Base-by-base conservation (phyloP, 306 rosid species). In the Vicia sativa region DNA sequence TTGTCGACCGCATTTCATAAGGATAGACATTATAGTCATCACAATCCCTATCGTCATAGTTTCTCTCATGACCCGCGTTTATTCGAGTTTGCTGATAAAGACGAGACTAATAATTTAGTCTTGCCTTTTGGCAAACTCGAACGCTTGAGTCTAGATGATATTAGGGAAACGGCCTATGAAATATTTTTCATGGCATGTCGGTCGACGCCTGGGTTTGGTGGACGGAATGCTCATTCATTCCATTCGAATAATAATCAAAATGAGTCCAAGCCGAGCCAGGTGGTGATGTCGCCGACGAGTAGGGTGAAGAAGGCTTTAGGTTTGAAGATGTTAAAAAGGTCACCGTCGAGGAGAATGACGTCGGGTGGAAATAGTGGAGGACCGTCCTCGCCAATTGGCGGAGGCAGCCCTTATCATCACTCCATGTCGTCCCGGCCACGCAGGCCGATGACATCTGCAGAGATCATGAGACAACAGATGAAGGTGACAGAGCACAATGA, bases 391-490 rank as follows among this genome's bases (percentile, higher is more conserved):
- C 86, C 97, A 0, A 48, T 72, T 10, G 50, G 52, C 0, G 87
- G 82, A 35, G 68, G 85, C 0, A 83, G 87, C 28, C 83, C 79
- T 31, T 1, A 70, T 59, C 62, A 87, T 7, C 44, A 53, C 57
- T 77, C 78, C 2, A 9, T 74, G 43, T 80, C 38, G 5, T 16
- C 50, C 0, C 82, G 97, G 74, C 89, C 92, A 0, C 79, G 96
- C 14, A 79, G 99, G 58, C 99, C 99, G 0, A 90, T 93, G 99
- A 93, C 99, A 7, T 93, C 99, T 0, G 99, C 99, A 0, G 99
- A 93, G 88, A 93, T 93, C 76, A 90, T 93, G 99, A 85, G 97
- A 68, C 97, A 90, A 19, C 97, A 93, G 48, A 93, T 93, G 99
- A 82, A 72, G 66, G 96, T 93, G 34, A 83, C 96, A 4, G 99